These are phyloP conservation scores for Aspergillus melleus DNA, from an alignment of 2,329 filamentous ascomycete genomes.

Conservation along the genomic window DNA sequence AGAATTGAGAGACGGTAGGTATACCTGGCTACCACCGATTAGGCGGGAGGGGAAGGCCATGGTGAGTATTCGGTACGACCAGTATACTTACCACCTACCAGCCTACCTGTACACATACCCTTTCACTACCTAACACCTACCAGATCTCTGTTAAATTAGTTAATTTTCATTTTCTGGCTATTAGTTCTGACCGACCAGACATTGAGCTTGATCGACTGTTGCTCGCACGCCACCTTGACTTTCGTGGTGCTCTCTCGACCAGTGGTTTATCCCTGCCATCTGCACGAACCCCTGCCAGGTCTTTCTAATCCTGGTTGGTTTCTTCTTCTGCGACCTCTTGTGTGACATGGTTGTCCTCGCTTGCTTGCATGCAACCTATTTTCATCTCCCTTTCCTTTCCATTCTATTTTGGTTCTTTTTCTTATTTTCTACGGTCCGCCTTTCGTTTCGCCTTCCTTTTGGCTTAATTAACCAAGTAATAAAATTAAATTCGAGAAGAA, in stretches of 20 bases:
- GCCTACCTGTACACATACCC: neutral
- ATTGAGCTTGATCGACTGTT: conserved; percentile 17
- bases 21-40: neutral
- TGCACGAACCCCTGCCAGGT: conserved; percentile 23
- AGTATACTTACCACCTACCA: neutral
- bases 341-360: conserved; percentile 23
- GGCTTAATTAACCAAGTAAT: neutral
- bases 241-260: conserved; percentile 25
- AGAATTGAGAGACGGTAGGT: neutral
- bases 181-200: neutral
- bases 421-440: neutral
- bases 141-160: neutral
- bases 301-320: conserved; percentile 13
- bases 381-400: neutral
- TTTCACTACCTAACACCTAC: neutral
- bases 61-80: neutral
- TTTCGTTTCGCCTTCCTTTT: neutral
- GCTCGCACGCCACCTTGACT: conserved; percentile 19
- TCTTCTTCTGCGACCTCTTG: conserved; percentile 16
- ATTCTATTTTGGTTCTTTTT: neutral
- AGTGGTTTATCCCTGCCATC: conserved; percentile 20
- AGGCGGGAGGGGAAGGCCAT: neutral
- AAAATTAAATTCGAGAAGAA: neutral
- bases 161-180: neutral
- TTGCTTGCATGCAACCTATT: conserved; percentile 21